Evolutionary conservation across 1,284 basidiomycete species (phyloP).

Genomic region (Fomitopsis schrenkii): DNA sequence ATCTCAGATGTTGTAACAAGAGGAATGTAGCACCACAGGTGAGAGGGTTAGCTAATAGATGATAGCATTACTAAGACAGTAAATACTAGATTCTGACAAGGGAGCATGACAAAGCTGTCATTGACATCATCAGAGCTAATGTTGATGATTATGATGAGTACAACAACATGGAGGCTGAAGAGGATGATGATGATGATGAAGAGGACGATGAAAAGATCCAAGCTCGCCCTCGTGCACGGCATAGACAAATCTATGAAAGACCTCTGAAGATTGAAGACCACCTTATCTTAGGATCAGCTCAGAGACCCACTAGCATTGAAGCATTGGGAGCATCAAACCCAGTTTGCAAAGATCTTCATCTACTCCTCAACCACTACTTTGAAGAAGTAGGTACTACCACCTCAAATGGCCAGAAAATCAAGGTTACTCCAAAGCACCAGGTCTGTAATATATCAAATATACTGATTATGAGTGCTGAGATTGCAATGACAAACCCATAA

Average conservation of each 20-base stretch:
- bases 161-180: not conserved
- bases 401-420: not conserved
- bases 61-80: not conserved
- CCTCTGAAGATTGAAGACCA: not conserved
- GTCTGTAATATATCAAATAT: not conserved
- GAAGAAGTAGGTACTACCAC: not conserved
- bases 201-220: not conserved
- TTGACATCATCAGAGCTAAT: not conserved
- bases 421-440: not conserved
- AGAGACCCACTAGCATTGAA: not conserved
- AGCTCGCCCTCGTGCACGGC: not conserved
- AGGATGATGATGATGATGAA: not conserved
- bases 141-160: not conserved
- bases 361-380: not conserved
- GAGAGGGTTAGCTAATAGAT: not conserved
- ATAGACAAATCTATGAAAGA: too few relatives aligned
- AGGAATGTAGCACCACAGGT: too few relatives aligned
- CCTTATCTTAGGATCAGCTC: not conserved
- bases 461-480: too few relatives aligned
- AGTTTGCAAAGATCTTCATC: not conserved
- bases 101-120: not conserved
- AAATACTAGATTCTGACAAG: not conserved
- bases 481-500: too few relatives aligned
- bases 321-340: not conserved
- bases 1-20: not conserved